A percentile compares a stretch with the other conserved stretches of the same genome.
These are phyloP conservation scores for Misopates orontium DNA, from an alignment of 257 asterid species.

Conservation along the genomic window DNA sequence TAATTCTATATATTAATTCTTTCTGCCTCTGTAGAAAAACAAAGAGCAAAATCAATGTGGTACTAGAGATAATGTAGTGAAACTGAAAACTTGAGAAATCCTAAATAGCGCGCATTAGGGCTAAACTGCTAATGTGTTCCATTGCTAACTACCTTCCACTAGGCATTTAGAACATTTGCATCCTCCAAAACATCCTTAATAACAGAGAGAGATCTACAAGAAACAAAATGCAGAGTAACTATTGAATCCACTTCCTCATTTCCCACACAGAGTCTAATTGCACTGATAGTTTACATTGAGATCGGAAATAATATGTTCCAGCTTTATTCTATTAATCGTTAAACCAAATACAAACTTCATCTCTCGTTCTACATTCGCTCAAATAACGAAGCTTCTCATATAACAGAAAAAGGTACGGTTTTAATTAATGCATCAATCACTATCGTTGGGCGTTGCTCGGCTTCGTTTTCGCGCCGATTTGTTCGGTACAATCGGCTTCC, in stretches of 20 bases:
- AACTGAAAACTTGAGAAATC: background rate
- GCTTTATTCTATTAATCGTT: too few relatives aligned
- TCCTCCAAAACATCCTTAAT: slow-evolving; percentile 73
- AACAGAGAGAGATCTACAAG: slow-evolving; percentile 65
- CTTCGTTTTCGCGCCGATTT: slow-evolving; percentile 35
- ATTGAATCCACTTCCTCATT: background rate
- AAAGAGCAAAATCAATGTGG: background rate
- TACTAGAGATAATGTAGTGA: too few relatives aligned
- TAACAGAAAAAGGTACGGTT: too few relatives aligned
- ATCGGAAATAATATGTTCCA: too few relatives aligned
- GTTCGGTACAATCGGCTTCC: slow-evolving; percentile 33
- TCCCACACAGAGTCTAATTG: background rate
- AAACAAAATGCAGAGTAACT: slow-evolving; percentile 11
- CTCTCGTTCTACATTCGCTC: too few relatives aligned
- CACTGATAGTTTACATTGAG: background rate
- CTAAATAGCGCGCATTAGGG: too few relatives aligned
- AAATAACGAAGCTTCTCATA: too few relatives aligned
- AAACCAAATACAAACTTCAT: too few relatives aligned
- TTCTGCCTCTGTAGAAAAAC: slow-evolving; percentile 68
- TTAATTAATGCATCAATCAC: too few relatives aligned
- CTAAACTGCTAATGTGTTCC: too few relatives aligned
- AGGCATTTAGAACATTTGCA: slow-evolving; percentile 55
- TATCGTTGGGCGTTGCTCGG: slow-evolving; percentile 63
- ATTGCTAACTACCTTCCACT: slow-evolving; percentile 73
- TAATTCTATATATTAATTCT: slow-evolving; percentile 62